Percentiles rank a stretch among this genome's conserved stretches.
Conservation (phyloP, 2,329 filamentous ascomycete species). For the Dactylellina parvicollis region DNA sequence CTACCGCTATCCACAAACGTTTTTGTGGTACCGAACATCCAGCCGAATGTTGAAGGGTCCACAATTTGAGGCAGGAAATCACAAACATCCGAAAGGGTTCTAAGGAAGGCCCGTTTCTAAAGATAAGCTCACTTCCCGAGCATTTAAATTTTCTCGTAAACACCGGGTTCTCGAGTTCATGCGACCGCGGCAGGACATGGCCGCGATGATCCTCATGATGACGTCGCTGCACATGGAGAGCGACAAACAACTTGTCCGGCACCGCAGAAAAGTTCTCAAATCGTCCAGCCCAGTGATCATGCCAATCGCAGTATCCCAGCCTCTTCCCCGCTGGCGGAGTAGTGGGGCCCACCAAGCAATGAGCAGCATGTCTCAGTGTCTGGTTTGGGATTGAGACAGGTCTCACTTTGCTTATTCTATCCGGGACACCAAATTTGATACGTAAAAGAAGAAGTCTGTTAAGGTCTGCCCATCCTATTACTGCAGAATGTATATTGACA, state of each 20-base stretch:
- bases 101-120: conserved; percentile 4
- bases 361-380: conserved; percentile 43
- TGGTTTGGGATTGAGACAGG: conserved; percentile 50
- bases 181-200: background rate
- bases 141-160: conserved; percentile 7
- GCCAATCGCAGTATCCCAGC: conserved; percentile 1
- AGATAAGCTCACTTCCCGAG: background rate
- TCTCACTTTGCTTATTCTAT: conserved; percentile 39
- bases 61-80: background rate
- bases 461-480: conserved; percentile 10
- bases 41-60: background rate
- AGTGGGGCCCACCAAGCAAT: conserved; percentile 24
- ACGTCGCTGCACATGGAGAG: conserved; percentile 32
- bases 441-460: conserved; percentile 12
- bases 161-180: background rate
- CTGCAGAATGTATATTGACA: conserved; percentile 11
- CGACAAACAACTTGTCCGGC: background rate
- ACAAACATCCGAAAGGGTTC: background rate
- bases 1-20: conserved; percentile 8
- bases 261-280: conserved; percentile 1
- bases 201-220: conserved; percentile 24
- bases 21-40: conserved; percentile 39
- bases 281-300: background rate
- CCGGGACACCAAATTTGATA: background rate
- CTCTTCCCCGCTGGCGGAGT: conserved; percentile 11